Evolutionary conservation across 1,284 basidiomycete species (phyloP).

Genomic region (Cutaneotrichosporon curvatum): DNA sequence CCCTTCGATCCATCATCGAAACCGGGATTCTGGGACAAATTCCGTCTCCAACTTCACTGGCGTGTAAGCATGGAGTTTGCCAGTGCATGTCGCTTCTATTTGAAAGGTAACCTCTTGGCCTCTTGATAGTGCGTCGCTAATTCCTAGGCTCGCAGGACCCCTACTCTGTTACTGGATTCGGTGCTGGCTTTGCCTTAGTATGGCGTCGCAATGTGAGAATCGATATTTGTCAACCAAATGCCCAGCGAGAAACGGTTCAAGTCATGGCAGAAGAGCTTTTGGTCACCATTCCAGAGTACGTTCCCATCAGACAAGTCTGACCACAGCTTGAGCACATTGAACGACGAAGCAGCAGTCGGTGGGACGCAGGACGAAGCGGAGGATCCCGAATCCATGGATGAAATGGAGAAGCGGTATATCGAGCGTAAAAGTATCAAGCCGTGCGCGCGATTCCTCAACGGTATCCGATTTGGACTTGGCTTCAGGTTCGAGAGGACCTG

Average conservation of each 20-base stretch:
- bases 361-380: slow-evolving; percentile 3
- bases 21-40: slow-evolving; percentile 93
- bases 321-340: slow-evolving; percentile 45
- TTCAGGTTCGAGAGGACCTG: slow-evolving; percentile 80
- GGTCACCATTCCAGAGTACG: slow-evolving; percentile 75
- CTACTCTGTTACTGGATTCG: slow-evolving; percentile 63
- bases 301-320: background rate
- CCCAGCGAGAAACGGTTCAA: slow-evolving; percentile 74
- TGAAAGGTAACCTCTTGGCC: slow-evolving; percentile 62
- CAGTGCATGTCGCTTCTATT: slow-evolving; percentile 67
- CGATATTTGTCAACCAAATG: slow-evolving; percentile 65
- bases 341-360: slow-evolving; percentile 50
- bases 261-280: slow-evolving; percentile 72
- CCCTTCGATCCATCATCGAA: slow-evolving; percentile 79
- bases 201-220: slow-evolving; percentile 74
- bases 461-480: slow-evolving; percentile 86
- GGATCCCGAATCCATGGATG: background rate
- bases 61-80: slow-evolving; percentile 63
- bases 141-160: slow-evolving; percentile 75
- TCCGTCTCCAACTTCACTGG: slow-evolving; percentile 81
- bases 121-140: slow-evolving; percentile 1
- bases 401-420: background rate
- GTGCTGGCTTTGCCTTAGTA: slow-evolving; percentile 81
- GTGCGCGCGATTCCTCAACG: slow-evolving; percentile 76
- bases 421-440: slow-evolving; percentile 47